Base-by-base conservation (phyloP, 2,329 filamentous ascomycete species). In the Colletotrichum coccodes region DNA sequence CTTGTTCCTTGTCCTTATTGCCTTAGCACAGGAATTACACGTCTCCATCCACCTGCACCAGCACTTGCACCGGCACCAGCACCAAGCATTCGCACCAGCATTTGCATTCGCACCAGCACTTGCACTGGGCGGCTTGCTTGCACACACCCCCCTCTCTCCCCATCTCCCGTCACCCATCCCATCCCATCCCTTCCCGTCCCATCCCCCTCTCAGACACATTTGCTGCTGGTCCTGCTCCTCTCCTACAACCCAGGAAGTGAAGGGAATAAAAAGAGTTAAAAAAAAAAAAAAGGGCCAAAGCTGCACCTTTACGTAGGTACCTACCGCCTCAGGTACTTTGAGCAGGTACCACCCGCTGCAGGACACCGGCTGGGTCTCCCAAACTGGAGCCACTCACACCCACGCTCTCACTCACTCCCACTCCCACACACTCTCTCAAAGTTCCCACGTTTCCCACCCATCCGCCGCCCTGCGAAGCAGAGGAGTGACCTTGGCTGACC, bases 1-100 rank as follows among this genome's bases (percentile, higher is more conserved):
- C 65, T 64, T 64, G 53, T 59, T 59, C 60, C 65, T 46, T 68
- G 65, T 64, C 23, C 21, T 26, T 60, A 47, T 47, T n/a, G 30
- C 9, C 53, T 32, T 57, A 21, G 38, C 26, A 46, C 38, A 16
- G 47, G 47, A 52, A 52, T 58, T 58, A 28, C 56, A 59, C 40
- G 30, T 59, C 28, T 44, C 36, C 40, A 46, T 49, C 16, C 28
- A 49, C 44, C 58, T 26, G 40, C 16, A 44, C 53, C 53, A 42
- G 53, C 49, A 34, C 47, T 11, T 36, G 36, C 36, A 54, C 36
- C 21, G 34, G 34, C 52, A 28, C 53, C 53, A 40, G 38, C 50
- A 47, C 38, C 60, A 50, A 49, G 42, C 46, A 60, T 16, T 38
- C 26, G n/a, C 28, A 38, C 32, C 32, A 18, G 57, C 57, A 49